Base-by-base conservation (phyloP, 2,329 filamentous ascomycete species). In the Emmonsiellopsis sp. region DNA sequence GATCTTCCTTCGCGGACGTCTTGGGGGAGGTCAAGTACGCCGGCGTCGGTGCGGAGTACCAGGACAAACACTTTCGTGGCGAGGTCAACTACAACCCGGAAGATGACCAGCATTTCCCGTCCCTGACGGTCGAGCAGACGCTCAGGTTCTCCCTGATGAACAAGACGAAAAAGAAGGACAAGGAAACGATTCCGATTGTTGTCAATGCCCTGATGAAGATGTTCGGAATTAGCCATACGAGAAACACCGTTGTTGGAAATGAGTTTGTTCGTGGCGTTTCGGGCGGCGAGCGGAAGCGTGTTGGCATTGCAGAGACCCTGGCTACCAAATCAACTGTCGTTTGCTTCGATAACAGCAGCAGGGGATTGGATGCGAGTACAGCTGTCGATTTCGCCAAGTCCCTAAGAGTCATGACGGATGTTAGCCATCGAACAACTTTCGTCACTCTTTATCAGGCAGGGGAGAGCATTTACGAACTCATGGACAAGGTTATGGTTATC, bases 401-500 rank as follows among this genome's bases (percentile, higher is more conserved):
- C 0, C 72, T 86, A 2, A 78, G 83, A 11, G 79, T 84, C 55
- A 87, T 90, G 81, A 91, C 88, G 3, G 85, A 90, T 57, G 80
- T 90, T 56, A 84, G 79, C 63, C 82, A 87, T 59, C 79, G 84
- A 7, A 87, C 84, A 0, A 86, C 83, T 0, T 75, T 86, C 13
- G 84, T 86, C 1, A 87, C 85, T 0, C 73, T 89, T 0, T 89
- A 89, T 66, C 84, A 87, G 65, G 84, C 84, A 1, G 82, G 83
- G 52, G 82, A 87, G 64, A 80, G 79, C 20, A 85, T 87, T 56
- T 87, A 86, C 62, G 77, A 83, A 57, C 73, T 86, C 34, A 87
- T 91, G 79, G 87, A 93, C 66, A 91, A 91, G 68, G 87, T 91
- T 2, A 68, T 91, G 50, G 81, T 91, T 16, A 87, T 92, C 51